Evolutionary conservation across 495 filamentous ascomycete species (phyloP), one percentile per base, ranked within the genome.

Genomic region (Filosporella fistucella): DNA sequence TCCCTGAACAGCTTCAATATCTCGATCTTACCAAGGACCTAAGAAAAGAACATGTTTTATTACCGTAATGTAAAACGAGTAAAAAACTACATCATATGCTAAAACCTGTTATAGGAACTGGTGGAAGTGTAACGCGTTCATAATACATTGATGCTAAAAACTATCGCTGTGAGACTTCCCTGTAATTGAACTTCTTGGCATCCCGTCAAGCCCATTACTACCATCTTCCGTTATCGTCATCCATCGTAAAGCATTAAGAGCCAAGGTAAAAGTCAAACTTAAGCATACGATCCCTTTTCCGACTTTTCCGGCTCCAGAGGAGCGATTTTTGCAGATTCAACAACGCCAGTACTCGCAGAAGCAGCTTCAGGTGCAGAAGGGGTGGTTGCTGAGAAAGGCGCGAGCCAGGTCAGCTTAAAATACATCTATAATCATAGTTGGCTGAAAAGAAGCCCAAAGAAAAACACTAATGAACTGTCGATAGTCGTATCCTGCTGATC

Each of bases 241-340:
- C 20, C 10, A 5, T 21, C 14, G 35, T 21, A 38, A 38, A 21
- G 35, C 20, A 21, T 38, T 16, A 11, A 38, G 10, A 16, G 23
- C 23, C 10, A 38, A 38, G 8, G 35, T 21, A 38, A 22, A 38
- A 42, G 21, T 17, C 25, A 42, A 49, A 49, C 36, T 42, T 45
- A 56, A 49, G 48, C 54, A 52, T 47, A 47, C 13, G 24, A 42
- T 24, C n/a, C n/a, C n/a, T n/a, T n/a, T n/a, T n/a, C n/a, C 16
- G 41, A 22, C 26, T 51, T 56, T 22, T 51, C 48, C 23, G 55
- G 44, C 47, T 54, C 51, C 29, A 58, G 37, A 36, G 60, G 50
- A 47, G 54, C 49, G 38, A 54, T 35, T 34, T 44, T 51, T 20
- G 57, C 49, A 43, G 49, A 47, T 45, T 49, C 53, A 30, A 55